Evolutionary conservation across 2,329 filamentous ascomycete species (phyloP).

Genomic region (Colletotrichum orbiculare): DNA sequence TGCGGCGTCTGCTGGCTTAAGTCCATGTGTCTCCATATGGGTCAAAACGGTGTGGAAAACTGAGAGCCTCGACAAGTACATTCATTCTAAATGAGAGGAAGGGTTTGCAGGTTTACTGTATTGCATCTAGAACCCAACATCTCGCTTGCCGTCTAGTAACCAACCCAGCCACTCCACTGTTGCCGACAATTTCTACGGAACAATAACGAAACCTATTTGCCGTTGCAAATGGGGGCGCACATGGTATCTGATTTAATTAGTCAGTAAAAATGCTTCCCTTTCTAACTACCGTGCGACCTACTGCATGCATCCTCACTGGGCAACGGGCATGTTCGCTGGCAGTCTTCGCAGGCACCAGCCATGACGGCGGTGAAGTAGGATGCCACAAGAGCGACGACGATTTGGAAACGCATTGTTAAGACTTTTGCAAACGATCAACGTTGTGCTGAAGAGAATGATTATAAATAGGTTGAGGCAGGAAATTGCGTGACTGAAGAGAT

Average conservation of each 20-base stretch:
- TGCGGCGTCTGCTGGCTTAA: conserved; percentile 2
- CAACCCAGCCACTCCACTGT: no score
- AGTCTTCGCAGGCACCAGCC: conserved; percentile 20
- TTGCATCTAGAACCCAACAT: no score
- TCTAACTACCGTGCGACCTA: not conserved
- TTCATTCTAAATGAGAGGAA: no score
- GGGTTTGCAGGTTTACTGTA: no score
- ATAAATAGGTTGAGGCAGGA: no score
- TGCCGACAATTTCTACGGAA: no score
- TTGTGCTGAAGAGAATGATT: not conserved
- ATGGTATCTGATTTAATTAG: not conserved
- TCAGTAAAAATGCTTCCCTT: no score
- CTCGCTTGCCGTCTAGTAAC: no score
- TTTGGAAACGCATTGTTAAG: conserved; percentile 19
- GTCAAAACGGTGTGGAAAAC: no score
- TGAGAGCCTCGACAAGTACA: no score
- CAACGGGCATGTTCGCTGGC: conserved; percentile 16
- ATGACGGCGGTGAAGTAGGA: conserved; percentile 15
- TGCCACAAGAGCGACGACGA: conserved; percentile 16
- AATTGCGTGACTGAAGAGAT: no score
- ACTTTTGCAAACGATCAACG: not conserved
- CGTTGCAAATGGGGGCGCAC: conserved; percentile 26
- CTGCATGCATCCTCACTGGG: conserved; percentile 23
- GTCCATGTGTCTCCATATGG: no score
- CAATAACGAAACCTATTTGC: not conserved